Percentiles rank a stretch among this genome's conserved stretches.
Conservation (phyloP, 2,329 filamentous ascomycete species). For the Blastomyces emzantsi region DNA sequence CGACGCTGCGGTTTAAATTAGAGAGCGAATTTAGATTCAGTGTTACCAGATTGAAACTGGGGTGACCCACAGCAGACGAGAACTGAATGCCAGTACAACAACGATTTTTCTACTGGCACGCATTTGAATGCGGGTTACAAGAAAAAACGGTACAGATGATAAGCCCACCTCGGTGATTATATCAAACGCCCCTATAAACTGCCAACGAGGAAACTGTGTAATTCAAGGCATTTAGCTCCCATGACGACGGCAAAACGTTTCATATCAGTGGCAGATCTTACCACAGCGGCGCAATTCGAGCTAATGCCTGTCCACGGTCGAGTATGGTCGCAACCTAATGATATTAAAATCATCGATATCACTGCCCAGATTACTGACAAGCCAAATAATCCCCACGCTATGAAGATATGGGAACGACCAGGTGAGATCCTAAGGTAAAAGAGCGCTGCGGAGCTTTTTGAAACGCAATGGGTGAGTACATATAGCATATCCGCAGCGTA, state of each 20-base stretch:
- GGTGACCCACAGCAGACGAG: constrained; percentile 32
- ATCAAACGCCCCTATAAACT: constrained; percentile 33
- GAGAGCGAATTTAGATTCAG: not conserved
- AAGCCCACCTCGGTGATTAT: constrained; percentile 33
- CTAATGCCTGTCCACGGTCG: constrained; percentile 30
- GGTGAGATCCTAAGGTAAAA: constrained; percentile 34
- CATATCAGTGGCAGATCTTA: constrained; percentile 17
- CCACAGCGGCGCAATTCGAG: constrained; percentile 25
- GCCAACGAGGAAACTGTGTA: constrained; percentile 32
- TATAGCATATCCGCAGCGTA: constrained; percentile 37
- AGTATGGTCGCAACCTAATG: constrained; percentile 30
- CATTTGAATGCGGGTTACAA: constrained; percentile 35
- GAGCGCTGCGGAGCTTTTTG: constrained; percentile 35
- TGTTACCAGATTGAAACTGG: not conserved
- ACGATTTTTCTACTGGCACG: constrained; percentile 29
- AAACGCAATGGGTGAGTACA: constrained; percentile 32
- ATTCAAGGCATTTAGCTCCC: not conserved
- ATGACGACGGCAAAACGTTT: not conserved
- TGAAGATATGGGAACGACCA: constrained; percentile 24
- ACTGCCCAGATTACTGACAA: constrained; percentile 26
- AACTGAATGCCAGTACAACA: constrained; percentile 35
- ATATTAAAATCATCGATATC: constrained; percentile 30
- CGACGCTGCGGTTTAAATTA: constrained; percentile 25
- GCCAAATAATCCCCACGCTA: constrained; percentile 25
- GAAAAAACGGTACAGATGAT: constrained; percentile 29